Conservation (phyloP, 345 rosid genomes). For the Hibiscus mutabilis region DNA sequence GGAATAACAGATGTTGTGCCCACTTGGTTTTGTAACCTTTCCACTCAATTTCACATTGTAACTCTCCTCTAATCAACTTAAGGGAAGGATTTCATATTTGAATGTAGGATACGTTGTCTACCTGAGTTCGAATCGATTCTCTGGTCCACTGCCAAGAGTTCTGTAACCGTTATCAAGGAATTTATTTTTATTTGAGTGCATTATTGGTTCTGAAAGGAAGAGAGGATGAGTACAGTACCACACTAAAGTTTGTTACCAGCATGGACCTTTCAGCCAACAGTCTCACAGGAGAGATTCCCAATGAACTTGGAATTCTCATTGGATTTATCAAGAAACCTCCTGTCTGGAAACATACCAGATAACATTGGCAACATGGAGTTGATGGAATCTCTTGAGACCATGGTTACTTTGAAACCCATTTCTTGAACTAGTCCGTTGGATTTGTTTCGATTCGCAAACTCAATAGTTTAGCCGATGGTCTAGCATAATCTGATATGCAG, state of each 20-base stretch:
- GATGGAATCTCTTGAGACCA: constrained; percentile 9
- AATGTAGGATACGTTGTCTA: background rate
- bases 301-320: background rate
- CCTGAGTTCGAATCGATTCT: background rate
- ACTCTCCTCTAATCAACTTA: no score
- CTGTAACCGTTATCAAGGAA: constrained; percentile 9
- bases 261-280: background rate
- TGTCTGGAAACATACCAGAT: background rate
- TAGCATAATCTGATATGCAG: no score
- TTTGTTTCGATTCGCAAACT: no score
- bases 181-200: background rate
- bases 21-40: no score
- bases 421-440: no score
- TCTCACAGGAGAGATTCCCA: constrained; percentile 14
- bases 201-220: background rate
- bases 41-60: no score
- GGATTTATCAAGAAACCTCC: constrained; percentile 3
- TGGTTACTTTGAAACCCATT: no score
- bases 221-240: background rate
- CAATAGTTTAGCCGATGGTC: no score
- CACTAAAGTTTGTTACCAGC: background rate
- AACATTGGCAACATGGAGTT: constrained; percentile 5
- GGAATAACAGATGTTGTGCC: no score
- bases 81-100: background rate
- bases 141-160: background rate